Evolutionary conservation across 257 asterid genomes (phyloP).

Genomic region (Solanum chiquidenum): DNA sequence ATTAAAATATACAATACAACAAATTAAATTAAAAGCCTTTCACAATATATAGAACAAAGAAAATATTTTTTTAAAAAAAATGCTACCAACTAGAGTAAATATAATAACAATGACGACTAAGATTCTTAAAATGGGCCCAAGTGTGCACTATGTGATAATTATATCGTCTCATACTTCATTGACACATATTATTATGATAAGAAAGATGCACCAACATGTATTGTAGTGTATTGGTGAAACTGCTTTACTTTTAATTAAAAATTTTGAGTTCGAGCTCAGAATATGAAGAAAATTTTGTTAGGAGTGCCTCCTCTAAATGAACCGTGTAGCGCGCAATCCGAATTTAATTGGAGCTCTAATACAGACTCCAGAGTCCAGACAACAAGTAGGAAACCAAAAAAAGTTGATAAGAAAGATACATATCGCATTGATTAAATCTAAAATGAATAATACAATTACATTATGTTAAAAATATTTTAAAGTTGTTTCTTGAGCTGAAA

Average conservation of each 20-base stretch:
- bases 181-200: not conserved
- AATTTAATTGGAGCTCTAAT: too few species aligned
- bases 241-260: too few species aligned
- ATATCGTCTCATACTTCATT: not conserved
- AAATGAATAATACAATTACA: too few species aligned
- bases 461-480: too few species aligned
- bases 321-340: rapidly evolving
- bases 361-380: rapidly evolving
- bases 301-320: too few species aligned
- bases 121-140: not conserved
- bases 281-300: too few species aligned
- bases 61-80: not conserved
- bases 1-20: not conserved
- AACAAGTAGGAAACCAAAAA: too few species aligned
- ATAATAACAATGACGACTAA: not conserved
- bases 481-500: too few species aligned
- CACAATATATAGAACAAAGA: not conserved
- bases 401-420: too few species aligned
- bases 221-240: too few species aligned
- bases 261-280: rapidly evolving
- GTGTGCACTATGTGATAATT: not conserved
- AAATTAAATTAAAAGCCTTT: not conserved
- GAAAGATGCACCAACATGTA: too few species aligned
- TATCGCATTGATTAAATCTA: too few species aligned
- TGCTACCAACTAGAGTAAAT: not conserved